A percentile compares a stretch with the other conserved stretches of the same genome.
These are phyloP conservation scores for Didymosphaeria variabile DNA, from an alignment of 2,329 filamentous ascomycete species.

Conservation along the genomic window DNA sequence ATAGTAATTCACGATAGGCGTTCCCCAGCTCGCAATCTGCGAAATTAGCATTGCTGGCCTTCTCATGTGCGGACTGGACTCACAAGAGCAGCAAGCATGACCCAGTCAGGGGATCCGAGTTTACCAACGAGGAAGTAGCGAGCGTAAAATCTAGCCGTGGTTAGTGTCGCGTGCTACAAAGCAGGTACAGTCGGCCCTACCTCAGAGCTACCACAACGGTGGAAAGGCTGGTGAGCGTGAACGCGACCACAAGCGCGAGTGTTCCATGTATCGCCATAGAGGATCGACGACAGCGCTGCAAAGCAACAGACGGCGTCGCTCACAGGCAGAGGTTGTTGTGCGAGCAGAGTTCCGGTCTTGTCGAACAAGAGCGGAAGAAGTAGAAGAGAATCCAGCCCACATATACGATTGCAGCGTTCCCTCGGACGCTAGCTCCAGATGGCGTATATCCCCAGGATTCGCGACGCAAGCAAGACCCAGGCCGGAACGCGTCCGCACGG, in stretches of 20 bases:
- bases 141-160: constrained; percentile 37
- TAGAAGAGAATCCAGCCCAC: constrained; percentile 1
- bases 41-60: constrained; percentile 20
- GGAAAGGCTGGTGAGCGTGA: constrained; percentile 38
- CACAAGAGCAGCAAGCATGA: constrained; percentile 41
- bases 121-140: constrained; percentile 39
- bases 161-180: constrained; percentile 15
- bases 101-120: constrained; percentile 39
- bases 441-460: constrained; percentile 13
- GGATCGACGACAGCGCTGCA: constrained; percentile 4
- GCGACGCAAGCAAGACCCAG: constrained; percentile 16
- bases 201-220: constrained; percentile 42
- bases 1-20: constrained; percentile 38
- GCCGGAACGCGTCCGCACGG: constrained; percentile 15
- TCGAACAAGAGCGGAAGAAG: constrained; percentile 1
- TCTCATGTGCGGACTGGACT: constrained; percentile 10
- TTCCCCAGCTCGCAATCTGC: constrained; percentile 41
- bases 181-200: constrained; percentile 20
- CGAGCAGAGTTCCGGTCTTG: constrained; percentile 15
- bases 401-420: constrained; percentile 5
- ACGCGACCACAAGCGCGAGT: constrained; percentile 33
- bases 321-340: constrained; percentile 17
- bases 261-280: constrained; percentile 36
- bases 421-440: constrained; percentile 22
- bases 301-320: constrained; percentile 2